These are phyloP conservation scores for Fusarium secorum DNA, from an alignment of 2,329 filamentous ascomycete genomes.

Conservation along the genomic window DNA sequence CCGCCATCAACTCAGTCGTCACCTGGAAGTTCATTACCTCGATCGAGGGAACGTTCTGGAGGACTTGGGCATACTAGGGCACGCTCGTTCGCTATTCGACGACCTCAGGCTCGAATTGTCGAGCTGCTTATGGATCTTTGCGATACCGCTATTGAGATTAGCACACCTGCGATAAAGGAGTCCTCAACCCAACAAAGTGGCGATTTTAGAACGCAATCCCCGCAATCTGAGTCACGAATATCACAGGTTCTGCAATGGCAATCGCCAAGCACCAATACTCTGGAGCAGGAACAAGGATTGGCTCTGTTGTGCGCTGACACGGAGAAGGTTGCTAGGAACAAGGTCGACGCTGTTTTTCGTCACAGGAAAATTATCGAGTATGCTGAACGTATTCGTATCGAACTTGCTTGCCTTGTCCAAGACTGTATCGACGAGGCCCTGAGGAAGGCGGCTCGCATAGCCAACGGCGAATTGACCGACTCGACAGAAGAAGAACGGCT, in stretches of 20 bases:
- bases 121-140: conserved; percentile 94
- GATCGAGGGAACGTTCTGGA: conserved; percentile 76
- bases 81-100: conserved; percentile 88
- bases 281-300: conserved; percentile 93
- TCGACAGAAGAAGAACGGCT: conserved; percentile 69
- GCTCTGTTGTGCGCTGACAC: conserved; percentile 90
- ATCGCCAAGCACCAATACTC: conserved; percentile 86
- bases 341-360: conserved; percentile 91
- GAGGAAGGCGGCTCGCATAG: conserved; percentile 86
- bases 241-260: conserved; percentile 97
- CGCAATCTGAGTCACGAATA: conserved; percentile 93
- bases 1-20: conserved; percentile 75
- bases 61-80: conserved; percentile 82
- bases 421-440: conserved; percentile 95
- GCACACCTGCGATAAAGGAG: conserved; percentile 91
- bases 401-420: conserved; percentile 91
- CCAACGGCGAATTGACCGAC: conserved; percentile 83
- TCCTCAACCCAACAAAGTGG: conserved; percentile 68
- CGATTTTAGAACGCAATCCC: conserved; percentile 91
- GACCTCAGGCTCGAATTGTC: conserved; percentile 90
- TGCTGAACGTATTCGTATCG: conserved; percentile 90
- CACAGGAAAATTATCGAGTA: conserved; percentile 96
- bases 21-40: conserved; percentile 74
- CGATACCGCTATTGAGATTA: conserved; percentile 95
- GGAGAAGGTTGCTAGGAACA: conserved; percentile 81